These are phyloP conservation scores for Lactarius psammicola DNA, from an alignment of 768 basidiomycete species.

Conservation along the genomic window DNA sequence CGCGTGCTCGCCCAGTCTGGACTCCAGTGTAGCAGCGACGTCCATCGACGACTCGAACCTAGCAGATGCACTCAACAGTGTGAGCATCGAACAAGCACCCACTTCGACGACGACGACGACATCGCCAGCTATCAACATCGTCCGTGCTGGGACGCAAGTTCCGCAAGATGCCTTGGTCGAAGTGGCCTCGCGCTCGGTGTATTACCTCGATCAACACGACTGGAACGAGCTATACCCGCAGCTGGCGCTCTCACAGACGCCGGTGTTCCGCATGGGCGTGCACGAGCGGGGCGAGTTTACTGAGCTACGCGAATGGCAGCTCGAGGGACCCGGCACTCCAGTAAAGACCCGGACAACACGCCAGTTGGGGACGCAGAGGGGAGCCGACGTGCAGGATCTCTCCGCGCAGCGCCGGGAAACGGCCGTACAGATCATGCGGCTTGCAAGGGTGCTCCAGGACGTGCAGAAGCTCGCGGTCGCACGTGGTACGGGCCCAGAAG, in stretches of 20 bases:
- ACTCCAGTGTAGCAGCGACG: neutral
- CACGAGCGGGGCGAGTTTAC: conserved; percentile 56
- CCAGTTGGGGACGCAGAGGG: neutral
- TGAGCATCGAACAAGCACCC: conserved; percentile 21
- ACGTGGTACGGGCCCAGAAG: conserved; percentile 13
- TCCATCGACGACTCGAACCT: conserved; percentile 28
- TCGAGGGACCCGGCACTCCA: conserved; percentile 26
- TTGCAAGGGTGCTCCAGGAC: conserved; percentile 16
- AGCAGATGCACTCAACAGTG: conserved; percentile 25
- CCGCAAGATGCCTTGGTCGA: conserved; percentile 33
- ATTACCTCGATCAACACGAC: conserved; percentile 37
- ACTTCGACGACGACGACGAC: neutral
- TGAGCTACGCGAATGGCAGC: conserved; percentile 45
- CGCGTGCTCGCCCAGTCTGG: conserved; percentile 30
- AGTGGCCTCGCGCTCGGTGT: conserved; percentile 35
- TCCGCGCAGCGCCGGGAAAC: conserved; percentile 1
- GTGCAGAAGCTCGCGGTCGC: conserved; percentile 18
- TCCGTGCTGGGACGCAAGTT: conserved; percentile 23
- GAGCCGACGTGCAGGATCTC: conserved; percentile 2
- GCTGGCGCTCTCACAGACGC: conserved; percentile 66
- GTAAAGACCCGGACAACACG: neutral
- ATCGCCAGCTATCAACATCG: conserved; percentile 3
- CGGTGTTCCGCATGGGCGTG: conserved; percentile 56
- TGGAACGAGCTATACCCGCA: conserved; percentile 67
- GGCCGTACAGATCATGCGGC: conserved; percentile 9